Percentiles rank a stretch among this genome's conserved stretches.
phyloP scores from a whole-genome alignment of 1,139 yeast species.

The Pichia sp. region DNA sequence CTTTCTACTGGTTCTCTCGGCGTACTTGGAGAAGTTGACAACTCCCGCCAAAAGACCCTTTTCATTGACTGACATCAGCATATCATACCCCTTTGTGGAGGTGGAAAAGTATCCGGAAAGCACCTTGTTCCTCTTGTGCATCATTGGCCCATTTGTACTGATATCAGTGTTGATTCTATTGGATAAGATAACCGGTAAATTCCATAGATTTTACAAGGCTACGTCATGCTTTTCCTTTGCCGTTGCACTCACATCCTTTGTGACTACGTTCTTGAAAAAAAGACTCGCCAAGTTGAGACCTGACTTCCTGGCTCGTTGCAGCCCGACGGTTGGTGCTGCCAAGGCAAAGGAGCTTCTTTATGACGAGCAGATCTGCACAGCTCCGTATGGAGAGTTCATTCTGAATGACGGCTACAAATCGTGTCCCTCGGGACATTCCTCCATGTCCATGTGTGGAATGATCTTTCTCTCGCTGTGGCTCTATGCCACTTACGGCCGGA shows the following conservation, averaged over 20 bases:
- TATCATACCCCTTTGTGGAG: conserved; percentile 45
- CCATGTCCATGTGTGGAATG: conserved; percentile 61
- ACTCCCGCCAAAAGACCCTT: conserved; percentile 39
- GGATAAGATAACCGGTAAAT: conserved; percentile 7
- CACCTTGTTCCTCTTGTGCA: conserved; percentile 37
- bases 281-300: conserved; percentile 76
- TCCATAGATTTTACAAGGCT: conserved; percentile 30
- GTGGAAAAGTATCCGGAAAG: conserved; percentile 39
- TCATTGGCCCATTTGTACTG: conserved; percentile 37
- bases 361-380: conserved; percentile 47
- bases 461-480: conserved; percentile 58
- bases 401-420: conserved; percentile 70
- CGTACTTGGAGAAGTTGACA: conserved; percentile 22
- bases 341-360: conserved; percentile 11
- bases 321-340: conserved; percentile 17
- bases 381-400: conserved; percentile 36
- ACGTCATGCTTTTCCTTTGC: conserved; percentile 40
- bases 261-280: conserved; percentile 56
- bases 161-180: conserved; percentile 20
- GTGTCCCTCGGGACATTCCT: conserved; percentile 77
- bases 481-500: conserved; percentile 51
- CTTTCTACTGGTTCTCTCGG: conserved; percentile 3
- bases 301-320: conserved; percentile 72
- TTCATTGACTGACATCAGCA: conserved; percentile 34
- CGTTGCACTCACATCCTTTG: conserved; percentile 38